Percentiles rank a stretch among this genome's conserved stretches.
phyloP scores from a whole-genome alignment of 805 yeast genomes.

The Starmerella bacillaris region DNA sequence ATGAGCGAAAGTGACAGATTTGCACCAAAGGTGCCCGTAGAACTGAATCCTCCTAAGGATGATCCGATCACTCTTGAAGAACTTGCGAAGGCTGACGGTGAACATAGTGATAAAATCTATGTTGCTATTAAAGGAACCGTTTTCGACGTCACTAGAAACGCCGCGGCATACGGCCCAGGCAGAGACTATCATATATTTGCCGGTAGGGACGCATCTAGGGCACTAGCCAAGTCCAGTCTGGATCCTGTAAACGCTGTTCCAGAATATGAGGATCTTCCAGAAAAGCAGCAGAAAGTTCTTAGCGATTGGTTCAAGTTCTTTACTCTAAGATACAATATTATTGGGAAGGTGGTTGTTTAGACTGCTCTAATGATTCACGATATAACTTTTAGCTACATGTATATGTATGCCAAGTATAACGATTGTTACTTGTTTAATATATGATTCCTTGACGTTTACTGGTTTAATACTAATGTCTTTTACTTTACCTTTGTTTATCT shows the following conservation, averaged over 20 bases:
- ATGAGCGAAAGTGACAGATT: slow-evolving; percentile 23
- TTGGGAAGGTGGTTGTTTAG: slow-evolving; percentile 21
- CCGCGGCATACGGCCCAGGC: slow-evolving; percentile 58
- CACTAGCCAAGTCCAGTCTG: slow-evolving; percentile 51
- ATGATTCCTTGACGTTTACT: too few relatives aligned
- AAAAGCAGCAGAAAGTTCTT: slow-evolving; percentile 40
- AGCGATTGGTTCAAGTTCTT: slow-evolving; percentile 61
- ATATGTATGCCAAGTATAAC: too few relatives aligned
- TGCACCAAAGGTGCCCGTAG: slow-evolving; percentile 38
- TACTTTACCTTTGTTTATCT: too few relatives aligned
- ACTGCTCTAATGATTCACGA: too few relatives aligned
- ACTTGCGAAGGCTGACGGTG: slow-evolving; percentile 32
- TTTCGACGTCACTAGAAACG: slow-evolving; percentile 58
- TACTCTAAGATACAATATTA: slow-evolving; percentile 34
- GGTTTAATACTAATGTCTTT: too few relatives aligned
- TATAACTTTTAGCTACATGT: too few relatives aligned
- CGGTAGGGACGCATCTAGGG: slow-evolving; percentile 63
- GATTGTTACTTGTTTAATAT: too few relatives aligned
- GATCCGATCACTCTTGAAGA: slow-evolving; percentile 28
- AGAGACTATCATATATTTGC: slow-evolving; percentile 52
- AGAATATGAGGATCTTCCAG: slow-evolving; percentile 30
- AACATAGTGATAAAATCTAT: slow-evolving; percentile 31
- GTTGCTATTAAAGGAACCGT: slow-evolving; percentile 61
- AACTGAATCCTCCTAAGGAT: slow-evolving; percentile 35
- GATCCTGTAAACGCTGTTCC: slow-evolving; percentile 34